Conservation (phyloP, 1,284 basidiomycete genomes). For the Athelia psychrophila region DNA sequence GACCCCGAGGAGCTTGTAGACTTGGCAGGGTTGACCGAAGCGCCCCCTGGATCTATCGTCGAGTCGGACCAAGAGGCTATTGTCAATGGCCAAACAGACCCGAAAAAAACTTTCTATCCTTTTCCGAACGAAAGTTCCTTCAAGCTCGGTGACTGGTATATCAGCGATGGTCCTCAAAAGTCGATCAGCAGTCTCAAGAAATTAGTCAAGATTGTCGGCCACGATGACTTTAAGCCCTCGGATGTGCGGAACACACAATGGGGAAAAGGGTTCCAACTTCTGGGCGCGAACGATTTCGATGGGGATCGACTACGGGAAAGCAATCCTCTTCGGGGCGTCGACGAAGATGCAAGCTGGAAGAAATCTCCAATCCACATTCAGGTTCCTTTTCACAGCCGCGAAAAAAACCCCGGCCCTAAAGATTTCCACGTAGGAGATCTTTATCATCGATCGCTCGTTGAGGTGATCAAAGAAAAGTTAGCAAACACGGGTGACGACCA, state of each 20-base stretch:
- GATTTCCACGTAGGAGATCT: constrained; percentile 2
- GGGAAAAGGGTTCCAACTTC: not conserved
- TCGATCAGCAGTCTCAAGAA: constrained; percentile 3
- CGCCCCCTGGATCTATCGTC: not conserved
- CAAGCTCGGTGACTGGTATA: constrained; percentile 6
- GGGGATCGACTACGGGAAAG: not conserved
- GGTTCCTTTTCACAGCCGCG: not conserved
- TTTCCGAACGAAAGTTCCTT: constrained; percentile 4
- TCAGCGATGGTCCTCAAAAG: constrained; percentile 3
- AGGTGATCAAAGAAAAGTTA: constrained; percentile 8
- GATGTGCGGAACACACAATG: not conserved
- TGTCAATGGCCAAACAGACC: too few relatives aligned
- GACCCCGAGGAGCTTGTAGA: not conserved
- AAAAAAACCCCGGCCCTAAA: not conserved
- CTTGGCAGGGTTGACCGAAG: not conserved
- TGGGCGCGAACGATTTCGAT: not conserved
- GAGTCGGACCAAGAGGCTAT: too few relatives aligned
- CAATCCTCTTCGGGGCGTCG: not conserved
- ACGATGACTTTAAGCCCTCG: not conserved
- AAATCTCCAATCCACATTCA: not conserved
- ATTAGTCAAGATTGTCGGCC: not conserved
- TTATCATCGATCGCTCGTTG: constrained; percentile 8
- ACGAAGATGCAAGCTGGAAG: not conserved
- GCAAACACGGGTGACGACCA: constrained; percentile 6
- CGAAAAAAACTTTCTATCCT: not conserved